phyloP scores from a whole-genome alignment of 306 rosid genomes.

The Pueraria montana region DNA sequence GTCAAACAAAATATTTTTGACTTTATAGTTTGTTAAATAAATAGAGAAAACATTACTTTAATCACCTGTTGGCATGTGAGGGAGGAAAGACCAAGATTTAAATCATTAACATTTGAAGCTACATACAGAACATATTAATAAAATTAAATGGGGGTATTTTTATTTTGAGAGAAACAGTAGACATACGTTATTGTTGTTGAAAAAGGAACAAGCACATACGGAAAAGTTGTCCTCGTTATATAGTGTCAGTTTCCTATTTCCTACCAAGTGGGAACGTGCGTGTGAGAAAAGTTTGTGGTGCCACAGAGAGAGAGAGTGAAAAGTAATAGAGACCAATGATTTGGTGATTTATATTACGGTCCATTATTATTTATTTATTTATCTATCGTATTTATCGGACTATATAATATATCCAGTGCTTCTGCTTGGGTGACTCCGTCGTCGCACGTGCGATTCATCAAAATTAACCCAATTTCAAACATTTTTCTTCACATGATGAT shows the following conservation, averaged over 20 bases:
- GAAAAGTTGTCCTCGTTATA: constrained; percentile 17
- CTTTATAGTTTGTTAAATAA: neutral
- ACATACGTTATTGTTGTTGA: constrained; percentile 49
- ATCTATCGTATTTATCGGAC: neutral
- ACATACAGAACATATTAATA: neutral
- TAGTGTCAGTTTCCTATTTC: constrained; percentile 51
- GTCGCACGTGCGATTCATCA: neutral
- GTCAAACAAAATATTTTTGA: neutral
- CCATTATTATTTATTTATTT: neutral
- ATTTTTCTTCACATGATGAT: neutral
- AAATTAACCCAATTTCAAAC: neutral
- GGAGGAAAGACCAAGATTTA: neutral
- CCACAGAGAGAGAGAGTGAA: neutral
- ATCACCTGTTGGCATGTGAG: neutral
- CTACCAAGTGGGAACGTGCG: constrained; percentile 56
- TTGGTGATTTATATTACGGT: constrained; percentile 1
- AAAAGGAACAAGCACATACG: constrained; percentile 43
- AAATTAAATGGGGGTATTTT: neutral
- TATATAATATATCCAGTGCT: neutral
- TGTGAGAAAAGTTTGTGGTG: constrained; percentile 17
- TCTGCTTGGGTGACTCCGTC: neutral
- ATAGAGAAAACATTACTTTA: neutral
- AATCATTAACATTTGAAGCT: too few relatives aligned
- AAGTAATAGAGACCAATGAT: neutral
- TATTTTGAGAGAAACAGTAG: neutral